Evolutionary conservation across 2,329 filamentous ascomycete genomes (phyloP).

Genomic region (Colletotrichum nymphaeae): DNA sequence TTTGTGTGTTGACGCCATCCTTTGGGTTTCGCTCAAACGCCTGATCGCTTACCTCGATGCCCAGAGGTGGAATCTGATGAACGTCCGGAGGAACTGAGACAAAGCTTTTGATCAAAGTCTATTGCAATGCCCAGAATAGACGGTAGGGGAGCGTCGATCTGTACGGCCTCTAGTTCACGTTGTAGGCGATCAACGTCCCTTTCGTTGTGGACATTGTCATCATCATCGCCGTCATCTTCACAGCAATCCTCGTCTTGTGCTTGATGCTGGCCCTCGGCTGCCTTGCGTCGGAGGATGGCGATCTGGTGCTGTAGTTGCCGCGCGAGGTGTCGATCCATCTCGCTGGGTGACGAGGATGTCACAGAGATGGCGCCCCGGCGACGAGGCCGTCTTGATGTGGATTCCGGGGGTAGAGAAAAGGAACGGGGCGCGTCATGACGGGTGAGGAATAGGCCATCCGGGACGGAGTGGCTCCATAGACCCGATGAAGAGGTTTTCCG

Average conservation of each 20-base stretch:
- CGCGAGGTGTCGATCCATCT: slow-evolving; percentile 23
- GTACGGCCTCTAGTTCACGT: slow-evolving; percentile 22
- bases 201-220: background rate
- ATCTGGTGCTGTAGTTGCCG: slow-evolving; percentile 31
- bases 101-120: slow-evolving; percentile 25
- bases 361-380: slow-evolving; percentile 32
- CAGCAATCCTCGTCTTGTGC: background rate
- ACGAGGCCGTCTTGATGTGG: background rate
- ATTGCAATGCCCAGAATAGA: slow-evolving; percentile 19
- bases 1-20: background rate
- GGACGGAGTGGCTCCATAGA: slow-evolving; percentile 15
- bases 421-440: slow-evolving; percentile 10
- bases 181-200: slow-evolving; percentile 13
- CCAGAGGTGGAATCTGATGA: slow-evolving; percentile 11
- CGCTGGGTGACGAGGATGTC: slow-evolving; percentile 10
- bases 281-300: slow-evolving; percentile 12
- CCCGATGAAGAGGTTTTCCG: background rate
- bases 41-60: slow-evolving; percentile 2
- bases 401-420: slow-evolving; percentile 17
- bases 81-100: slow-evolving; percentile 12
- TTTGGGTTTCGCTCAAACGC: background rate
- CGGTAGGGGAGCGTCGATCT: slow-evolving; percentile 27
- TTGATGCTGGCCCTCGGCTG: background rate
- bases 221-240: background rate
- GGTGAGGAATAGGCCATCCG: slow-evolving; percentile 15